Conservation (phyloP, 108 stramenopile species). For the Discostella stelligeroides region DNA sequence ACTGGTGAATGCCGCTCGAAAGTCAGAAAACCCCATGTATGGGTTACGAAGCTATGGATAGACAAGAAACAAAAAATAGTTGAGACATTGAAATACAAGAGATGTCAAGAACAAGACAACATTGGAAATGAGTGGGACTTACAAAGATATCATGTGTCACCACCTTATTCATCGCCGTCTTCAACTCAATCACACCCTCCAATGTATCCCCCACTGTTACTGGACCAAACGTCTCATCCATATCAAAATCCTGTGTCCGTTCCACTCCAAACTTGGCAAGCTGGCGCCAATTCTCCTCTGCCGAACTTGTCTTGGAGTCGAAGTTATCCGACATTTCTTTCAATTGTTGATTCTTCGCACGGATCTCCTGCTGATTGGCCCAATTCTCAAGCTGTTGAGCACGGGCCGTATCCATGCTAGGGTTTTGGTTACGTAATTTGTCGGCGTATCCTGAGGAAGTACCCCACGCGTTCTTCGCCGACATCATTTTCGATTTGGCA, state of each 20-base stretch:
- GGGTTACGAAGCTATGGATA: slow-evolving; percentile 59
- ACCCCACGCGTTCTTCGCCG: too few species aligned
- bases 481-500: slow-evolving; percentile 28
- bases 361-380: slow-evolving; percentile 84
- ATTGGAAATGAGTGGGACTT: slow-evolving; percentile 20
- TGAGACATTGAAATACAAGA: too few species aligned
- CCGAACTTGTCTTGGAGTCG: slow-evolving; percentile 37
- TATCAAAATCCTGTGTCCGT: slow-evolving; percentile 79
- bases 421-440: slow-evolving; percentile 47
- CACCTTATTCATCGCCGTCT: slow-evolving; percentile 50
- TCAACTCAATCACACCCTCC: slow-evolving; percentile 68
- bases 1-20: slow-evolving; percentile 81
- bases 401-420: slow-evolving; percentile 60
- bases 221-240: slow-evolving; percentile 74
- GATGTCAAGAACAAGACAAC: not conserved
- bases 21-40: slow-evolving; percentile 92
- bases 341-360: slow-evolving; percentile 50
- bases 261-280: slow-evolving; percentile 83
- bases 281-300: slow-evolving; percentile 77
- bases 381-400: slow-evolving; percentile 87
- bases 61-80: slow-evolving; percentile 6
- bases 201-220: slow-evolving; percentile 57
- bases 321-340: slow-evolving; percentile 70
- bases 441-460: slow-evolving; percentile 71
- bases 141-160: slow-evolving; percentile 57